Base-by-base conservation (phyloP, 1,284 basidiomycete genomes). In the Hymenochaete sp. region DNA sequence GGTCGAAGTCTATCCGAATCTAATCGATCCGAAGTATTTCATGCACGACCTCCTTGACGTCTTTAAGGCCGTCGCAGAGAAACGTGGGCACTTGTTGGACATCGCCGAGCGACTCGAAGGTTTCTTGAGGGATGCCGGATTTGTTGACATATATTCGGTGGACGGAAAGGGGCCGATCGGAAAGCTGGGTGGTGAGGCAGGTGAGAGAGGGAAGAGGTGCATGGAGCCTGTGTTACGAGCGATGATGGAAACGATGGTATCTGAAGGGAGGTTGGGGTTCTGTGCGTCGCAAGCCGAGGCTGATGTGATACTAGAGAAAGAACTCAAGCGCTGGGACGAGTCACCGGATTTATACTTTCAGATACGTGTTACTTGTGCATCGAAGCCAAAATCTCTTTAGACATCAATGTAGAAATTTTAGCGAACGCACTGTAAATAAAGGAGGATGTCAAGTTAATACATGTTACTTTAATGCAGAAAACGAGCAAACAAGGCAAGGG, bases 1-100 rank as follows among this genome's bases (percentile, higher is more conserved):
- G 16, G 47, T 59, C 28, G 63, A 64, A 21, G 21, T 38, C 8
- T 14, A 22, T 13, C 21, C n/a, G n/a, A 40, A 25, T 14, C 16
- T n/a, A 16, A 14, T 9, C 16, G 9, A 8, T 8, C 28, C 2
- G n/a, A n/a, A n/a, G 24, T 18, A n/a, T 5, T 10, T 14, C 8
- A 3, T 31, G 5, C n/a, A 32, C 16, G 33, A 22, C 7, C n/a
- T 13, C n/a, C n/a, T n/a, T n/a, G n/a, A n/a, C n/a, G n/a, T n/a
- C n/a, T n/a, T n/a, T n/a, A n/a, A n/a, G n/a, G n/a, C n/a, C n/a
- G n/a, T n/a, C n/a, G n/a, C n/a, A n/a, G n/a, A n/a, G n/a, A n/a
- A n/a, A n/a, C n/a, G n/a, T n/a, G n/a, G n/a, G n/a, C n/a, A n/a
- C n/a, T n/a, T n/a, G n/a, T n/a, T n/a, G n/a, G n/a, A n/a, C n/a